Conservation (phyloP, 495 filamentous ascomycete genomes). For the Xylaria longipes region DNA sequence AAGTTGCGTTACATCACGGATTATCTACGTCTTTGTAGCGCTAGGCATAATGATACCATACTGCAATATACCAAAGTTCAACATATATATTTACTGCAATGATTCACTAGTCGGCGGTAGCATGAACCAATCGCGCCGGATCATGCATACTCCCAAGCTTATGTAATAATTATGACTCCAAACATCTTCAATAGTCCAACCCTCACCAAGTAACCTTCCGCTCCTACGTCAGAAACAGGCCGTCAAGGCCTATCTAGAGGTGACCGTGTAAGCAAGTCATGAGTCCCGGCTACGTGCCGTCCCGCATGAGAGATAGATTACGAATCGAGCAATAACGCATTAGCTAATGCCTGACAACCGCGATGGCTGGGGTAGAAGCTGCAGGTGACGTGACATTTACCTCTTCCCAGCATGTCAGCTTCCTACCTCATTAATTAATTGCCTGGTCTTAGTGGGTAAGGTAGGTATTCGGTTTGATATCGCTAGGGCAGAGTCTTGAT, state of each 20-base stretch:
- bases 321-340: not conserved
- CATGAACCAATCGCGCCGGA: not conserved
- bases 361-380: not conserved
- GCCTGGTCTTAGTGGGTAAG: not conserved
- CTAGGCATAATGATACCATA: not conserved
- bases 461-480: not conserved
- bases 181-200: not conserved
- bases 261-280: not conserved
- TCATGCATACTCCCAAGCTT: not conserved
- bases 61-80: not conserved
- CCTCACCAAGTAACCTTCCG: not conserved
- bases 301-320: slow-evolving; percentile 16
- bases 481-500: slow-evolving; percentile 13
- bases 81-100: not conserved
- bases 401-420: slow-evolving; percentile 1
- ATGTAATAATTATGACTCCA: not conserved
- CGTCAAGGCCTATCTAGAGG: not conserved
- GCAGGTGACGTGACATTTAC: slow-evolving; percentile 3
- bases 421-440: not conserved
- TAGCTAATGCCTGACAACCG: not conserved
- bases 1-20: not conserved
- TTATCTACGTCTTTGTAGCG: not conserved
- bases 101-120: not conserved
- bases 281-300: not conserved
- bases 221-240: not conserved